These are phyloP conservation scores for Elsinoe fawcettii DNA, from an alignment of 2,329 filamentous ascomycete species.

Conservation along the genomic window DNA sequence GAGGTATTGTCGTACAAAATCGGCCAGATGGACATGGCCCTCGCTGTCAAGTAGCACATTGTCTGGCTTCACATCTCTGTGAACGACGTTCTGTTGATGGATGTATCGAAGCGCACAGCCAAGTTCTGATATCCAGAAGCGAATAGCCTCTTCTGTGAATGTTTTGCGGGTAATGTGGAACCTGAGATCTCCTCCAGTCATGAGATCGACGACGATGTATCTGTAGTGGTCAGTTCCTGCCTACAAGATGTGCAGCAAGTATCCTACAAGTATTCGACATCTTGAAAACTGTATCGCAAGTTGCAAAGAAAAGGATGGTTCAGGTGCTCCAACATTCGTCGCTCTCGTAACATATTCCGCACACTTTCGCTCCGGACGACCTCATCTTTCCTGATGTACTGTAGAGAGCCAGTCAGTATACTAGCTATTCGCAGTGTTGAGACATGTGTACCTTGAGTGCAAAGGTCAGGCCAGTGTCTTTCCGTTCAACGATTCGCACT, in stretches of 20 bases:
- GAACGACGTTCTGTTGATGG: slow-evolving; percentile 78
- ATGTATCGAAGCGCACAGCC: slow-evolving; percentile 86
- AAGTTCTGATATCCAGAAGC: slow-evolving; percentile 93
- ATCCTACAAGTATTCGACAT: slow-evolving; percentile 93
- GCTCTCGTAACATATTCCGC: slow-evolving; percentile 93
- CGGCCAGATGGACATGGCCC: slow-evolving; percentile 92
- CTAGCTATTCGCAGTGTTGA: slow-evolving; percentile 75
- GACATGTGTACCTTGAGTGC: slow-evolving; percentile 88
- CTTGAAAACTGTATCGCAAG: slow-evolving; percentile 96
- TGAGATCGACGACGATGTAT: slow-evolving; percentile 92
- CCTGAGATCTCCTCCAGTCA: slow-evolving; percentile 92
- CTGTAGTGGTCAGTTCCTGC: slow-evolving; percentile 35
- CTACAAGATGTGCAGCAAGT: neutral
- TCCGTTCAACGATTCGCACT: slow-evolving; percentile 95
- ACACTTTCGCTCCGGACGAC: slow-evolving; percentile 97
- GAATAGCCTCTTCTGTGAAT: slow-evolving; percentile 92
- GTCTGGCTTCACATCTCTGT: slow-evolving; percentile 86
- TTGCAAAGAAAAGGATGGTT: slow-evolving; percentile 99
- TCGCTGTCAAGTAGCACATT: slow-evolving; percentile 83
- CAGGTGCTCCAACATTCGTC: slow-evolving; percentile 94
- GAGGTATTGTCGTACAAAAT: slow-evolving; percentile 62
- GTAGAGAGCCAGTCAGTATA: slow-evolving; percentile 16
- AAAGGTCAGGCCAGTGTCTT: slow-evolving; percentile 89
- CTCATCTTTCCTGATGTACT: slow-evolving; percentile 35
- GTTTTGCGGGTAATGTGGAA: slow-evolving; percentile 98